Conservation (phyloP, 225 moss, liverwort and hornwort genomes). For the Thuidium tamariscinum region DNA sequence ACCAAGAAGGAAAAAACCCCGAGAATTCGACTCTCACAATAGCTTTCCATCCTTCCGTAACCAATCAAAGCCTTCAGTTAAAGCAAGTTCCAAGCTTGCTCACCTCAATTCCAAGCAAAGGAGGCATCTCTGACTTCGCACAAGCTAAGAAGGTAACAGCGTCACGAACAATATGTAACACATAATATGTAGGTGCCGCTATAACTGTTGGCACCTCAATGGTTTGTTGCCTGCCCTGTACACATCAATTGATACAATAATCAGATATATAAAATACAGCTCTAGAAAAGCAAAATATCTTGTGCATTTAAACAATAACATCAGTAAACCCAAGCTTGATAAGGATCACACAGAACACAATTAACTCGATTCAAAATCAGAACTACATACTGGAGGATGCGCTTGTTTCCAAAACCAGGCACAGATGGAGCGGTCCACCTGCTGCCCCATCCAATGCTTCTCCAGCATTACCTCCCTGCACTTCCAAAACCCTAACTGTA, state of each 20-base stretch:
- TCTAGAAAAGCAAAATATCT: neutral
- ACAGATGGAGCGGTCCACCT: conserved; percentile 93
- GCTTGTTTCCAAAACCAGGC: conserved; percentile 96
- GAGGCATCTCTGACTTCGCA: conserved; percentile 90
- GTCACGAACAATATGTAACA: conserved; percentile 77
- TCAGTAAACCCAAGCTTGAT: neutral
- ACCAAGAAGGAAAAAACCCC: neutral
- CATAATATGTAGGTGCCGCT: conserved; percentile 84
- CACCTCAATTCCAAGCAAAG: conserved; percentile 97
- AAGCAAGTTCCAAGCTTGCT: neutral
- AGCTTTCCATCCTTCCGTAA: neutral
- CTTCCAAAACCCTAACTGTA: neutral
- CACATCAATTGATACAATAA: neutral
- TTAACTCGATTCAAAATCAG: neutral
- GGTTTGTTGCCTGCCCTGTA: conserved; percentile 22
- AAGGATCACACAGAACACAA: neutral
- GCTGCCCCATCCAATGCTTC: conserved; percentile 96
- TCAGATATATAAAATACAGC: neutral
- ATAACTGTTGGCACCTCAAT: conserved; percentile 62
- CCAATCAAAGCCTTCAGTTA: neutral
- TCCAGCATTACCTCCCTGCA: conserved; percentile 96
- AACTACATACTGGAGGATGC: conserved; percentile 47
- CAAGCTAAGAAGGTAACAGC: conserved; percentile 88
- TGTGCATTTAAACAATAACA: neutral
- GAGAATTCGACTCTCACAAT: neutral